These are phyloP conservation scores for Lachnellula cervina DNA, from an alignment of 2,329 filamentous ascomycete species.

Conservation along the genomic window DNA sequence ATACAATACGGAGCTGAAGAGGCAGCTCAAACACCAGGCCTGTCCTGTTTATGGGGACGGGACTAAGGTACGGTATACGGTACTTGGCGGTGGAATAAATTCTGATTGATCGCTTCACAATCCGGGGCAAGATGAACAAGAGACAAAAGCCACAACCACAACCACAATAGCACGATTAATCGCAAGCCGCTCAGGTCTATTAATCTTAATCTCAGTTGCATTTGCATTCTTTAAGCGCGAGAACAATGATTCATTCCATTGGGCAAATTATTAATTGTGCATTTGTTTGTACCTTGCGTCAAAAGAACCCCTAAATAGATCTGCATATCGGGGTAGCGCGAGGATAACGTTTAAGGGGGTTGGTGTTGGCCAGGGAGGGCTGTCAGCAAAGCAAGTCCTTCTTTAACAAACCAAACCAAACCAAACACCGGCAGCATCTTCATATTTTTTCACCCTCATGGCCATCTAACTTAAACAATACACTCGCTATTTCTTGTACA, in stretches of 20 bases:
- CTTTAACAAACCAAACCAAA: background rate
- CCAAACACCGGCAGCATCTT: background rate
- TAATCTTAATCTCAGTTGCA: background rate
- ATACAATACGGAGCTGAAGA: background rate
- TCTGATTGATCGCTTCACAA: background rate
- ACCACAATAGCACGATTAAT: background rate
- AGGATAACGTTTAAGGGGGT: background rate
- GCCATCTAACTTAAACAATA: background rate
- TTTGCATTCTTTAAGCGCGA: background rate
- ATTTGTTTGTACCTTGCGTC: background rate
- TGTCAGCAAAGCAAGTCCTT: background rate
- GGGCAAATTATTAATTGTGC: background rate
- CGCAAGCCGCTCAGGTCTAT: background rate
- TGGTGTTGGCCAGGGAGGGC: background rate
- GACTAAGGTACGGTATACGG: too few species aligned
- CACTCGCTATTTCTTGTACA: slow-evolving; percentile 27
- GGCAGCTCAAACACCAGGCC: background rate
- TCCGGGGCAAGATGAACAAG: background rate
- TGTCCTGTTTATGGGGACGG: background rate
- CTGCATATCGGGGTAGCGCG: background rate
- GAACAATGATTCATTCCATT: background rate
- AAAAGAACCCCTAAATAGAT: background rate
- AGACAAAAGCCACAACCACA: background rate
- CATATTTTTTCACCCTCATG: background rate
- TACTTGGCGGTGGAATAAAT: too few species aligned